Conservation (phyloP, 2,329 filamentous ascomycete genomes). For the Ilyonectria sp. region DNA sequence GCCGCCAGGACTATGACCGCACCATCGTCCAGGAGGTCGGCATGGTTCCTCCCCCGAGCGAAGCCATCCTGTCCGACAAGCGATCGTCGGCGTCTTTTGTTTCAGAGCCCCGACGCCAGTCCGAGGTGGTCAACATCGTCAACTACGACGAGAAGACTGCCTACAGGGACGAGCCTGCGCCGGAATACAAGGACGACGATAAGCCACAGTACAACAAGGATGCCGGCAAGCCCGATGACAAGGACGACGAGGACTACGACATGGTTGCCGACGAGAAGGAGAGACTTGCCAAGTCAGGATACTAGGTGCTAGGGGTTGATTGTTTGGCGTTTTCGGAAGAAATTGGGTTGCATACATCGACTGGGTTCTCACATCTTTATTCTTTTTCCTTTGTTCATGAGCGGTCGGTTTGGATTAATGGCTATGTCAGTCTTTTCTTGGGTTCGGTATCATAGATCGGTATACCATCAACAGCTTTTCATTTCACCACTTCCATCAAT, state of each 20-base stretch:
- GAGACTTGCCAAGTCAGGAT: slow-evolving; percentile 44
- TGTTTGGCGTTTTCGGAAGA: neutral
- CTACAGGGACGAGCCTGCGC: slow-evolving; percentile 33
- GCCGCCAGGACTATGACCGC: slow-evolving; percentile 46
- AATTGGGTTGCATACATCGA: neutral
- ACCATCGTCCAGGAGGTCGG: slow-evolving; percentile 48
- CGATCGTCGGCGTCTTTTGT: slow-evolving; percentile 16
- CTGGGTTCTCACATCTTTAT: neutral
- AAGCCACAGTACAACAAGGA: slow-evolving; percentile 41
- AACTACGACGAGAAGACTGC: slow-evolving; percentile 21
- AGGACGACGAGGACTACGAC: slow-evolving; percentile 36
- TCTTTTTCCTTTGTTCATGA: neutral
- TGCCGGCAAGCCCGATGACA: slow-evolving; percentile 15
- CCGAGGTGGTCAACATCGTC: neutral
- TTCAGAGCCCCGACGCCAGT: neutral
- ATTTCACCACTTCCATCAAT: neutral
- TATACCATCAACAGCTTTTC: neutral
- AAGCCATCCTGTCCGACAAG: slow-evolving; percentile 50
- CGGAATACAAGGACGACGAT: slow-evolving; percentile 36
- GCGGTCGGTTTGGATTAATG: neutral
- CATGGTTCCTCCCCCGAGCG: slow-evolving; percentile 38
- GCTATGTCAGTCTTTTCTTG: neutral
- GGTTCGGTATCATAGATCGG: neutral
- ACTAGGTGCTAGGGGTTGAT: slow-evolving; percentile 23
- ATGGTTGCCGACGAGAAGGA: slow-evolving; percentile 47